phyloP scores from a whole-genome alignment of 192 early-diverging fungal species.

The Coemansia javaensis region DNA sequence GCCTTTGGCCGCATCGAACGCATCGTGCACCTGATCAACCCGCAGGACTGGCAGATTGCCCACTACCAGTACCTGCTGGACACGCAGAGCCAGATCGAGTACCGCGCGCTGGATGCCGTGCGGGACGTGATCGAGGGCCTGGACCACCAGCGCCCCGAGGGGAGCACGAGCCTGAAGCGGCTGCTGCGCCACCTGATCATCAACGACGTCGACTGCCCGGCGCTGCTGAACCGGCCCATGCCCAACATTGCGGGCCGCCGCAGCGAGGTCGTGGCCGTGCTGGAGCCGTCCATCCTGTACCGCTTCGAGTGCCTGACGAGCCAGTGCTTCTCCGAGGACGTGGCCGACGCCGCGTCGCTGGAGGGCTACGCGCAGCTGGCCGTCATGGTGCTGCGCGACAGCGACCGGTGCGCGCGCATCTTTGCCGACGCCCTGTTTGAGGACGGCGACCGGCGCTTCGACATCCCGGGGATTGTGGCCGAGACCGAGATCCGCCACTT shows the following conservation, averaged over 20 bases:
- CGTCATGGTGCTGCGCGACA: conserved; percentile 25
- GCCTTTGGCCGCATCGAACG: conserved; percentile 46
- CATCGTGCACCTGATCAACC: conserved; percentile 45
- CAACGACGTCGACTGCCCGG: conserved; percentile 36
- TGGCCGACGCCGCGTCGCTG: conserved; percentile 10
- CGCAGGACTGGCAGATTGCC: conserved; percentile 37
- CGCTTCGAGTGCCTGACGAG: conserved; percentile 36
- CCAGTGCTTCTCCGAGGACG: conserved; percentile 40
- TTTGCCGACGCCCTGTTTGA: conserved; percentile 36
- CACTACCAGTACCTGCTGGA: conserved; percentile 39
- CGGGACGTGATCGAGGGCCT: conserved; percentile 43
- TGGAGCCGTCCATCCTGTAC: conserved; percentile 33
- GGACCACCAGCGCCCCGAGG: conserved; percentile 36
- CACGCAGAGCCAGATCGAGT: conserved; percentile 35
- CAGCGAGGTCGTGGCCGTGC: conserved; percentile 14
- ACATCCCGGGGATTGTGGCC: conserved; percentile 41
- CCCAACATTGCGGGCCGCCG: conserved; percentile 37
- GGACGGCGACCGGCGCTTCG: conserved; percentile 47
- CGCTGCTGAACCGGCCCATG: conserved; percentile 37
- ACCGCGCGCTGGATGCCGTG: conserved; percentile 22
- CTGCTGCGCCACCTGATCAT: conserved; percentile 11
- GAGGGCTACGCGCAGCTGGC: conserved; percentile 42
- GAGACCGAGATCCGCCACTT: conserved; percentile 43
- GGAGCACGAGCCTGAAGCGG: conserved; percentile 10
- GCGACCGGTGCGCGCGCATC: conserved; percentile 26